Evolutionary conservation across 1,284 basidiomycete genomes (phyloP), one percentile per base, ranked within the genome.

Genomic region (Waitea zeae): DNA sequence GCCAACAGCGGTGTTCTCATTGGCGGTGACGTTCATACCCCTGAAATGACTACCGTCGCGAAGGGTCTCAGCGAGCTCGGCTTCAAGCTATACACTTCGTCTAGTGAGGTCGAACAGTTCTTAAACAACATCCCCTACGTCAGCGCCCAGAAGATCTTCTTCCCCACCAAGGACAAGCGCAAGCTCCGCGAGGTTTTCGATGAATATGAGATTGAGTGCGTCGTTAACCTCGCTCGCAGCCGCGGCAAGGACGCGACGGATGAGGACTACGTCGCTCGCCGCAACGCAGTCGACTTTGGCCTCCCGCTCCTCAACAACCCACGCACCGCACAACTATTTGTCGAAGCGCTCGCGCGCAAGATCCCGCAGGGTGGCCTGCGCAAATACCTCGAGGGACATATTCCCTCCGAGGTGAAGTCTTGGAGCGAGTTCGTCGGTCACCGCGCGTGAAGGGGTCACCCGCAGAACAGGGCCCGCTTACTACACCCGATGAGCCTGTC

Each of bases 101-200:
- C 83, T 4, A 58, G 67, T 3, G 58, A 61, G 15, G 80, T 98
- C 13, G 92, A 96, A 52, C 64, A 76, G 37, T 82, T 75, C 61
- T 59, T 97, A 55, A 92, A 92, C 56, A 56, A 60, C 36, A 65
- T 90, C 39, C 80, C 80, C 1, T 86, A 88, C 49, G 68, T 84
- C 36, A 53, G 66, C 35, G 81, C 76, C 38, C 86, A 90, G 62
- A 75, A 80, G 39, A 97, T 99, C 49, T 76, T 88, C 57, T 96
- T 99, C 76, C 95, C 95, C 7, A 82, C 84, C 40, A 83, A 87
- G 50, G 95, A 99, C 61, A 98, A 98, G 67, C 70, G 93, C 39
- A 92, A 89, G 58, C 66, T 97, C 20, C 77, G 88, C 20, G 83
- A 93, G 53, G 84, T 84, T 14, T 84, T 87, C 46, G 89, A 96